These are phyloP conservation scores for Trametes maxima DNA, from an alignment of 768 basidiomycete species.

Conservation along the genomic window DNA sequence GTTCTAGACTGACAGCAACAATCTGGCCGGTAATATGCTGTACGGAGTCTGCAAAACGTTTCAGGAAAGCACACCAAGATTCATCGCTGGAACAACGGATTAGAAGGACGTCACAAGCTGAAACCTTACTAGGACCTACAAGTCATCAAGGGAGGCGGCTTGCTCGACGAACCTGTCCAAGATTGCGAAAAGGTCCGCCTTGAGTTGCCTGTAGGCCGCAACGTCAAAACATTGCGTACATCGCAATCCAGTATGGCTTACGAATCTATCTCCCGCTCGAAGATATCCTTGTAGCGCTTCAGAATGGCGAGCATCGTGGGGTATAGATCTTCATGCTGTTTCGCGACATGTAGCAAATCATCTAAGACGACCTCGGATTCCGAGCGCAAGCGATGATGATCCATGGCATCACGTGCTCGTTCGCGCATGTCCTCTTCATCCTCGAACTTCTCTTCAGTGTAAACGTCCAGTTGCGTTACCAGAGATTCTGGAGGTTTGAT, in stretches of 20 bases:
- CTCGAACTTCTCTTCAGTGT: constrained; percentile 87
- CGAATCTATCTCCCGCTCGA: constrained; percentile 64
- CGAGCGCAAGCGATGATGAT: constrained; percentile 34
- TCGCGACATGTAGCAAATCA: constrained; percentile 61
- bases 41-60: constrained; percentile 60
- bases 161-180: constrained; percentile 69
- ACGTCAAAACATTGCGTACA: neutral
- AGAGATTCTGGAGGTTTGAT: constrained; percentile 74
- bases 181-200: constrained; percentile 58
- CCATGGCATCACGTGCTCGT: constrained; percentile 46
- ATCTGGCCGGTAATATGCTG: constrained; percentile 68
- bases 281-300: constrained; percentile 53
- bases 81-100: constrained; percentile 49
- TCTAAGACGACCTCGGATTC: constrained; percentile 60
- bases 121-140: constrained; percentile 41
- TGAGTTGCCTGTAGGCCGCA: constrained; percentile 51
- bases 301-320: constrained; percentile 63
- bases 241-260: constrained; percentile 40
- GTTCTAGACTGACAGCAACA: constrained; percentile 52
- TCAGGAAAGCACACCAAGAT: constrained; percentile 64
- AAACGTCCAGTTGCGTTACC: constrained; percentile 79
- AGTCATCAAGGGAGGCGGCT: constrained; percentile 57
- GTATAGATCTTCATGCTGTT: constrained; percentile 64
- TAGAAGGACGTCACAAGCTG: neutral
- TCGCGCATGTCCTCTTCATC: constrained; percentile 87